Percentiles rank a stretch among this genome's conserved stretches.
phyloP scores from a whole-genome alignment of 805 yeast species.

The Schwanniomyces yamadae region DNA sequence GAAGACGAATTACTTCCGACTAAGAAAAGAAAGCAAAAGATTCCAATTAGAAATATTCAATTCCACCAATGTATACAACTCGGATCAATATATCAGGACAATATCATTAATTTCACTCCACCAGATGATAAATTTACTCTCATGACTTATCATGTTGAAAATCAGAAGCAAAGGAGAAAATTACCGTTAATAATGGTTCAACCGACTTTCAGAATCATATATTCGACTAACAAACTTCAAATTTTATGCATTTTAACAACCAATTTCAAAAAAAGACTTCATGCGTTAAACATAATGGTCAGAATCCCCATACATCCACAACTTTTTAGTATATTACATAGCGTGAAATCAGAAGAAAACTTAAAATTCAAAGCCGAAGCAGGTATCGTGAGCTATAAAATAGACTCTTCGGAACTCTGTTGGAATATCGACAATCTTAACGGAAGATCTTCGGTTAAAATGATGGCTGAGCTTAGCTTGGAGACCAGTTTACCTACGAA shows the following conservation, averaged over 20 bases:
- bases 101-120: conserved; percentile 77
- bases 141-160: conserved; percentile 42
- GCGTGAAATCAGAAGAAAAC: conserved; percentile 8
- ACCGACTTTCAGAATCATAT: conserved; percentile 31
- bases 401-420: conserved; percentile 64
- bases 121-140: conserved; percentile 60
- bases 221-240: conserved; percentile 25
- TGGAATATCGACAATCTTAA: conserved; percentile 72
- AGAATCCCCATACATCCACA: conserved; percentile 35
- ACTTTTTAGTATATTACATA: conserved; percentile 24
- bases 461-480: conserved; percentile 54
- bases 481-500: neutral
- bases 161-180: conserved; percentile 34
- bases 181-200: conserved; percentile 45
- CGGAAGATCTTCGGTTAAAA: conserved; percentile 52
- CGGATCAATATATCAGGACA: conserved; percentile 61
- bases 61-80: conserved; percentile 71
- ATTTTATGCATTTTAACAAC: conserved; percentile 35
- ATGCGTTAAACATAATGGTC: conserved; percentile 29
- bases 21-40: conserved; percentile 6
- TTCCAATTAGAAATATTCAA: conserved; percentile 41
- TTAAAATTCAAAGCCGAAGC: conserved; percentile 69
- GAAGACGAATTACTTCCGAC: conserved; percentile 5
- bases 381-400: conserved; percentile 70
- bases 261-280: conserved; percentile 34